A percentile compares a stretch with the other conserved stretches of the same genome.
phyloP scores from a whole-genome alignment of 140 eudicot species.

The Anethum foeniculum region DNA sequence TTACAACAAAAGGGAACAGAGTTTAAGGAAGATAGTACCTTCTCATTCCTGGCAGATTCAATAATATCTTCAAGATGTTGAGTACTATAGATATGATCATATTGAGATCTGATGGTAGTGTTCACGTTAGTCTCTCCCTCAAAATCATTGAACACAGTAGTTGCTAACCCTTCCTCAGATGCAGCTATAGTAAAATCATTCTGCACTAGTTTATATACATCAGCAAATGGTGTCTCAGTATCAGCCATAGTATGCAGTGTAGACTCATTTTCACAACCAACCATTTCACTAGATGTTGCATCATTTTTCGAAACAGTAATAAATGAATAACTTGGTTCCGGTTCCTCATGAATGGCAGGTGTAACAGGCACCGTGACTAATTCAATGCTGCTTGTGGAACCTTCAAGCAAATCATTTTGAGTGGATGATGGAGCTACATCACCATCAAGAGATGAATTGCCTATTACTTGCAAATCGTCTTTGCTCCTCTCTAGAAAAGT shows the following conservation, averaged over 20 bases:
- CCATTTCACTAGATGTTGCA: slow-evolving; percentile 5
- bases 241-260: slow-evolving; percentile 18
- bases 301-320: slow-evolving; percentile 25
- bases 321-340: slow-evolving; percentile 17
- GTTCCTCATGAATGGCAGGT: slow-evolving; percentile 17
- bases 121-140: slow-evolving; percentile 28
- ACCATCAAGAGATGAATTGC: neutral
- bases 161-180: slow-evolving; percentile 22
- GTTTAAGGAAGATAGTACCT: slow-evolving; percentile 36
- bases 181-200: slow-evolving; percentile 11
- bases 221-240: neutral
- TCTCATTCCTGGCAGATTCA: slow-evolving; percentile 57
- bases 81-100: slow-evolving; percentile 40
- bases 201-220: slow-evolving; percentile 20
- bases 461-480: neutral
- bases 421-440: neutral
- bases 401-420: slow-evolving; percentile 16
- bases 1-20: neutral
- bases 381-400: slow-evolving; percentile 15
- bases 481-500: slow-evolving; percentile 14
- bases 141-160: slow-evolving; percentile 14
- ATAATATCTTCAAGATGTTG: slow-evolving; percentile 53
- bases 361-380: slow-evolving; percentile 5
- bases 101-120: slow-evolving; percentile 26
- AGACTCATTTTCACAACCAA: slow-evolving; percentile 27